Conservation (phyloP, 208 protist species). For the Herpetomonas tarakana region DNA sequence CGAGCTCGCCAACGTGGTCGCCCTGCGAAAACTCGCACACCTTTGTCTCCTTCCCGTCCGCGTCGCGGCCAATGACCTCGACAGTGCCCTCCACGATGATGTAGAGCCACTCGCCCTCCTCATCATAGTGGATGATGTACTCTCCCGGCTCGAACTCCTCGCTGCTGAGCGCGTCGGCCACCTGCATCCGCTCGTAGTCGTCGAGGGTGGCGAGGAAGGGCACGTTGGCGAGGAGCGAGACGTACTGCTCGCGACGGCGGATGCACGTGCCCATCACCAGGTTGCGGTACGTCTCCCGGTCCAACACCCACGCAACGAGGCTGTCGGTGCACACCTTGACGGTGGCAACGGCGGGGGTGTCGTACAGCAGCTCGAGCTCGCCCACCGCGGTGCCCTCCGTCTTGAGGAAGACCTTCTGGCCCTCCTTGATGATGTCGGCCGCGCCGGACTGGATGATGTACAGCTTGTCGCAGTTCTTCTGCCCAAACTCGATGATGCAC, state of each 20-base stretch:
- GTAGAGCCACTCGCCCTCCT: constrained; percentile 90
- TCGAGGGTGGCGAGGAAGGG: constrained; percentile 79
- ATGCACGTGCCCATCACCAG: constrained; percentile 88
- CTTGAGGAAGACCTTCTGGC: constrained; percentile 88
- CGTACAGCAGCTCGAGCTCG: constrained; percentile 90
- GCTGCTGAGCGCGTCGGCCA: constrained; percentile 84
- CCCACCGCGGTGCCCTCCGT: constrained; percentile 82
- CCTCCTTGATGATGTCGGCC: constrained; percentile 86
- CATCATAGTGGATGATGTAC: constrained; percentile 86
- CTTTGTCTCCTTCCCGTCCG: constrained; percentile 48
- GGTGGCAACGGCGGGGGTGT: constrained; percentile 81
- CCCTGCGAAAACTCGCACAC: constrained; percentile 85
- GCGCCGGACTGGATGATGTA: constrained; percentile 85
- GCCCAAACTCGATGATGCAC: constrained; percentile 68
- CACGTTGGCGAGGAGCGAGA: constrained; percentile 68
- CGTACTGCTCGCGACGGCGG: constrained; percentile 79
- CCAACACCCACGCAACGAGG: constrained; percentile 85
- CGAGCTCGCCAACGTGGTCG: constrained; percentile 87
- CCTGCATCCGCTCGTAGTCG: constrained; percentile 82
- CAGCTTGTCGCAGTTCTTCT: constrained; percentile 74
- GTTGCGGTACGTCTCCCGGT: constrained; percentile 89
- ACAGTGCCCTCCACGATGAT: constrained; percentile 86
- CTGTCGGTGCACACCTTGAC: constrained; percentile 75
- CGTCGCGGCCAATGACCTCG: constrained; percentile 84
- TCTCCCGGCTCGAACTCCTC: constrained; percentile 75